Percentiles rank a stretch among this genome's conserved stretches.
These are phyloP conservation scores for Podospora pseudoanserina DNA, from an alignment of 495 filamentous ascomycete genomes.

Conservation along the genomic window DNA sequence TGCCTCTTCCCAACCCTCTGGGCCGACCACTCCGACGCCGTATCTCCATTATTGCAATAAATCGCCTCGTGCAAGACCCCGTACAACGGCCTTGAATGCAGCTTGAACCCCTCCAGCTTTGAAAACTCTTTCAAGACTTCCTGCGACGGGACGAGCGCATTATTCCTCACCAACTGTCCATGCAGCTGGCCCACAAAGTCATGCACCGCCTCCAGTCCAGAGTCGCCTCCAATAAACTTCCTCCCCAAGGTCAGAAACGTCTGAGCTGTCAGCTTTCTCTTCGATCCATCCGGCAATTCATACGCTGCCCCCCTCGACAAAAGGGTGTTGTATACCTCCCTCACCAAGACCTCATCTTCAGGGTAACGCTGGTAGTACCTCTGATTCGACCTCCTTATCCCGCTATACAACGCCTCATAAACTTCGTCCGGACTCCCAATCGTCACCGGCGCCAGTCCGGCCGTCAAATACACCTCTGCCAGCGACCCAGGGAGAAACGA, in stretches of 20 bases:
- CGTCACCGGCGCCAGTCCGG: constrained; percentile 72
- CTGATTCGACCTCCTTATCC: constrained; percentile 56
- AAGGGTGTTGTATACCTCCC: constrained; percentile 60
- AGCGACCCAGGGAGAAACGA: constrained; percentile 70
- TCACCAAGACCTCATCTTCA: constrained; percentile 64
- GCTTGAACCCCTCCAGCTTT: constrained; percentile 12
- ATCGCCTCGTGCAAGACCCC: constrained; percentile 29
- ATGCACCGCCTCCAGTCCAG: constrained; percentile 60
- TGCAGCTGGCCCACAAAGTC: constrained; percentile 48
- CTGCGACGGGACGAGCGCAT: constrained; percentile 40
- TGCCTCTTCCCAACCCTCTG: constrained; percentile 31
- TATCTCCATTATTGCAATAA: constrained; percentile 16
- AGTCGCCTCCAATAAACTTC: constrained; percentile 62
- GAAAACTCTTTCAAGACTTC: constrained; percentile 58
- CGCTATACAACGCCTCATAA: constrained; percentile 63
- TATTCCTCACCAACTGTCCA: constrained; percentile 41
- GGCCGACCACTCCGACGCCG: constrained; percentile 41
- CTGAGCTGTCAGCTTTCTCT: constrained; percentile 52
- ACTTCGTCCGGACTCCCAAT: constrained; percentile 60
- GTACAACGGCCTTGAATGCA: constrained; percentile 28
- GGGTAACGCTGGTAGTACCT: constrained; percentile 75
- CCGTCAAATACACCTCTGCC: constrained; percentile 71
- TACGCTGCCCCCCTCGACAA: neutral
- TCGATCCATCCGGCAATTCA: neutral
- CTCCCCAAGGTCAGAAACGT: constrained; percentile 74